Evolutionary conservation across 1,284 basidiomycete genomes (phyloP), one percentile per base, ranked within the genome.

Genomic region (Ceratobasidium sp.): DNA sequence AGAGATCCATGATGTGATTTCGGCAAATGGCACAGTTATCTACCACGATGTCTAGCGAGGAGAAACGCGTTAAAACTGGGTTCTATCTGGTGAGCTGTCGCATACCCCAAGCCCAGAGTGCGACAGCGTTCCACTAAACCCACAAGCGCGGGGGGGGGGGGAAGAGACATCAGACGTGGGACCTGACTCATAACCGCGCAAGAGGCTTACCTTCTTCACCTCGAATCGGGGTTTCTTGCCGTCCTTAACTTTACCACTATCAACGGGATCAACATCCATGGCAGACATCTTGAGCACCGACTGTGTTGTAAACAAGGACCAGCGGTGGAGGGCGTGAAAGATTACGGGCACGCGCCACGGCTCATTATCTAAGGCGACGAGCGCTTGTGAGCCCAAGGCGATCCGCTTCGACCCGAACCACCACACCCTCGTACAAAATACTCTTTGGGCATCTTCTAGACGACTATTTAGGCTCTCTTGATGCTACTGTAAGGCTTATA

Each of bases 1-100:
- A 98, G 62, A 97, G 90, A 81, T 98, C 95, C 95, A 98, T 98
- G 83, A 98, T 98, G 80, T 98, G 95, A 81, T 96, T 96, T 79
- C 93, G 88, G 84, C 94, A 96, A 81, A 96, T 96, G 59, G 95
- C 94, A 77, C 94, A 97, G 82, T 96, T 97, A 81, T 96, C 95
- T 69, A 96, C 94, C 74, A 95, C 94, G 78, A 96, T 96, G 80
- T 96, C 94, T 95, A 77, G 11, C 21, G 12, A 33, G 30, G 2
- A 18, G 8, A 46, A 58, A 61, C 74, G 28, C 75, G 74, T 72
- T 30, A 25, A 51, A 53, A 49, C 21, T 12, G 25, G 30, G 42
- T 56, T n/a, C 33, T 44, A 53, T n/a, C 14, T 9, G 48, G 62
- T 36, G 12, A 46, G 21, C 16, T 42, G 49, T 23, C 8, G 81